Evolutionary conservation across 495 filamentous ascomycete species (phyloP).

Genomic region (Tuber calosporum): DNA sequence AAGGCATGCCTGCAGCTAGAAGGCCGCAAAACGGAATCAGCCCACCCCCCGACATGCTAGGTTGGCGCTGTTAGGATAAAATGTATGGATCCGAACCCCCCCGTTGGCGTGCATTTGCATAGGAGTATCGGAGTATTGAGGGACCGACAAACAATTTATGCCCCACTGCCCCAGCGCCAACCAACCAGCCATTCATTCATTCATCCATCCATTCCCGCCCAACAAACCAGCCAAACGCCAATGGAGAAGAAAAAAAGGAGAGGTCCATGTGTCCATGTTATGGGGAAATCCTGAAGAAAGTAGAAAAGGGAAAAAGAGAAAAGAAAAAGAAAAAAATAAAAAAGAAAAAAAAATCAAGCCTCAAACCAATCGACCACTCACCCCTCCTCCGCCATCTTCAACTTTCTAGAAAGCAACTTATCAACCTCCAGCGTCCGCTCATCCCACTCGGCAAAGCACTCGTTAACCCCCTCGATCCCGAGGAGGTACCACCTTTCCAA

Average conservation of each 20-base stretch:
- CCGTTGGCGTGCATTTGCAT: not conserved
- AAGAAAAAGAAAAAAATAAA: not conserved
- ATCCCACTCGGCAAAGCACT: constrained; percentile 42
- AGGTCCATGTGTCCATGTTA: not conserved
- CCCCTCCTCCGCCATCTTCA: constrained; percentile 9
- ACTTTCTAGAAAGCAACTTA: constrained; percentile 38
- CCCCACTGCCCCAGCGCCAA: not conserved
- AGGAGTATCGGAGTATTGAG: not conserved
- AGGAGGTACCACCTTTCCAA: constrained; percentile 76
- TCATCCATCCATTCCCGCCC: not conserved
- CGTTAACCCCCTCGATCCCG: constrained; percentile 40
- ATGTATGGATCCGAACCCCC: not conserved
- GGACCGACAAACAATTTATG: not conserved
- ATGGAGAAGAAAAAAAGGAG: not conserved
- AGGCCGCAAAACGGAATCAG: not conserved
- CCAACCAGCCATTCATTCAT: not conserved
- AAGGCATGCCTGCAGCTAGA: not conserved
- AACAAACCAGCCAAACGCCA: not conserved
- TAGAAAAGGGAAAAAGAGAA: not conserved
- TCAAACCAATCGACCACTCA: not conserved
- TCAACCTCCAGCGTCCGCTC: constrained; percentile 40
- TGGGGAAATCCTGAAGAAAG: not conserved
- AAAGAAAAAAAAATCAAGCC: not conserved
- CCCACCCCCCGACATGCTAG: not conserved
- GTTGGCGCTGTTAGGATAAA: no score